Conservation (phyloP, 106 monocot genomes). For the Alisma plantagoaquatica region DNA sequence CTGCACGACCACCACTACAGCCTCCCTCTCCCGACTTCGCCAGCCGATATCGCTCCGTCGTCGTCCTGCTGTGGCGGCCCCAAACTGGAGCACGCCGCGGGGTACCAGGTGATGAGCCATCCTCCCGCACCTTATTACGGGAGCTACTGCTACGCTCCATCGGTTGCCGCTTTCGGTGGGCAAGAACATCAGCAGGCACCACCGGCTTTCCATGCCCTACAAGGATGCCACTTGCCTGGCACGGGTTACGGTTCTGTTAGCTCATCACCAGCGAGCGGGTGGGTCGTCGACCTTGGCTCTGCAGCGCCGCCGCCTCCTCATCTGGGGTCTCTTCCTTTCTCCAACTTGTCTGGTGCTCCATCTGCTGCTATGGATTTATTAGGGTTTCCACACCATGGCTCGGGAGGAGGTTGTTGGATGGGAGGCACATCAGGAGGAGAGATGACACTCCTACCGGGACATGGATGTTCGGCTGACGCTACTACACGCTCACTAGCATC, state of each 20-base stretch:
- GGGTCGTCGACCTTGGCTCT: neutral
- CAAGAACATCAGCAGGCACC: neutral
- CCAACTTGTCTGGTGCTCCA: too few species aligned
- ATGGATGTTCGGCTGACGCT: neutral
- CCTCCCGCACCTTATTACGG: neutral
- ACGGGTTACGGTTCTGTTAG: neutral
- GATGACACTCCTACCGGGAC: neutral
- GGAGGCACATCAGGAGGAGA: neutral
- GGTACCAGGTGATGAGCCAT: neutral
- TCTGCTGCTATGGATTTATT: too few species aligned
- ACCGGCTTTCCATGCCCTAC: neutral
- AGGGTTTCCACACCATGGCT: too few species aligned
- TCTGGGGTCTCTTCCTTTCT: too few species aligned
- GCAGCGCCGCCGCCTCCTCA: neutral
- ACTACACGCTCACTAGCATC: conserved; percentile 1
- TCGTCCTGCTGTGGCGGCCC: neutral
- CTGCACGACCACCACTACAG: neutral
- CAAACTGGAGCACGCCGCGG: neutral
- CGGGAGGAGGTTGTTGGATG: neutral
- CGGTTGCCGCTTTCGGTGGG: neutral
- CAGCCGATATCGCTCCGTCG: conserved; percentile 5
- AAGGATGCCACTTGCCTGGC: neutral
- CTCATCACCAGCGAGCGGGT: conserved; percentile 5
- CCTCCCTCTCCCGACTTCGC: conserved; percentile 7
- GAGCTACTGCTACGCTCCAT: neutral